Evolutionary conservation across 1,139 yeast species (phyloP), one percentile per base, ranked within the genome.

Genomic region (Arxiozyma slooffiae): DNA sequence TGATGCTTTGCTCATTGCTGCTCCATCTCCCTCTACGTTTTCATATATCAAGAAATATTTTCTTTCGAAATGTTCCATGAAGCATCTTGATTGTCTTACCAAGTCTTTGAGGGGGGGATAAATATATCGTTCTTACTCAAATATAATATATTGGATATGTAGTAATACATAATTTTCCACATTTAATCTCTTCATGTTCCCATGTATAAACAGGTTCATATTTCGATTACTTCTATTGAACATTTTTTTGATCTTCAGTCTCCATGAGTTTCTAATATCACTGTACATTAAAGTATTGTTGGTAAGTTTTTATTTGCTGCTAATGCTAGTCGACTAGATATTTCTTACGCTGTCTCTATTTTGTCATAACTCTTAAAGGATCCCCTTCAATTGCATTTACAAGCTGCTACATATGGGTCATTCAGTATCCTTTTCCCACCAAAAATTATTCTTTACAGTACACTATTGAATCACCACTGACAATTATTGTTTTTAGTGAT

Each of bases 241-340:
- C 42, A 26, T 7, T 22, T 40, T 11, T 43, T 34, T 21, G 38
- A 26, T 18, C 2, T 20, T 11, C 20, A 38, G 16, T 43, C 38
- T 6, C 42, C 47, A 9, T 2, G 4, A n/a, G 8, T 43, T 23
- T 20, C 20, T 7, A 16, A 24, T 26, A 23, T 39, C 38, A 47
- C 50, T n/a, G 23, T 9, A n/a, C 48, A 44, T 18, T 48, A 45
- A 44, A 48, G 47, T 20, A 38, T 50, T 8, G 20, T 50, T 30
- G 49, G 49, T 14, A 47, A 48, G 21, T 37, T 50, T 14, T 16
- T 50, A 11, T 48, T 46, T 36, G 17, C 20, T n/a, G 46, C 52
- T 20, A 50, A 50, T 44, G 38, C 50, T 23, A 48, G 46, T 16
- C 42, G 57, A 7, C 54, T 55, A 17, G 56, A 55, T 38, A 36